Evolutionary conservation across 2,329 filamentous ascomycete genomes (phyloP).

Genomic region (Xylariales sp.): DNA sequence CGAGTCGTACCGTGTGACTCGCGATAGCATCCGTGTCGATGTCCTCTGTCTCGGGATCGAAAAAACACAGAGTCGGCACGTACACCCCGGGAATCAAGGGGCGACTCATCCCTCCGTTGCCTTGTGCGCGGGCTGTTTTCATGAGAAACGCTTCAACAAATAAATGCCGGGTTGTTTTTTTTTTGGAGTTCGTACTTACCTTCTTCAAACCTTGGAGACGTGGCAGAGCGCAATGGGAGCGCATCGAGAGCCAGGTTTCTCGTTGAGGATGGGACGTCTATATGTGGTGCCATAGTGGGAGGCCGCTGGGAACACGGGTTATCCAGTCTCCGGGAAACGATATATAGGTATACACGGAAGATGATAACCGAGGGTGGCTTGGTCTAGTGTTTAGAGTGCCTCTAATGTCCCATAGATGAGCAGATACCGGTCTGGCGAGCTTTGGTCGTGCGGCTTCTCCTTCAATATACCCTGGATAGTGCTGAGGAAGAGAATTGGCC

Average conservation of each 20-base stretch:
- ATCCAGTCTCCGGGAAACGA: background rate
- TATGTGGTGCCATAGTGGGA: conserved; percentile 29
- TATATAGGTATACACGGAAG: background rate
- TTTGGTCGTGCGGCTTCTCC: conserved; percentile 18
- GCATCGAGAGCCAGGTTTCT: conserved; percentile 10
- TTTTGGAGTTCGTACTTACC: conserved; percentile 2
- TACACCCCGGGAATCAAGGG: conserved; percentile 69
- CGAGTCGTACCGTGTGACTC: conserved; percentile 74
- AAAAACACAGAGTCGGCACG: conserved; percentile 80
- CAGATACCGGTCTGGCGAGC: background rate
- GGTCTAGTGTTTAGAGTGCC: background rate
- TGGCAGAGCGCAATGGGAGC: conserved; percentile 8
- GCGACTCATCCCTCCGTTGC: conserved; percentile 45
- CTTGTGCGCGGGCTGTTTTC: conserved; percentile 3
- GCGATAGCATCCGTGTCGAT: conserved; percentile 72
- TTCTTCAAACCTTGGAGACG: background rate
- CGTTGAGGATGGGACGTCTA: conserved; percentile 22
- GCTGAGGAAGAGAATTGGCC: background rate
- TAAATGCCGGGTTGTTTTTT: background rate
- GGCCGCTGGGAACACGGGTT: background rate
- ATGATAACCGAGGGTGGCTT: background rate
- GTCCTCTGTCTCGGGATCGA: conserved; percentile 72
- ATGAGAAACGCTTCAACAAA: conserved; percentile 8
- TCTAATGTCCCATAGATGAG: background rate
- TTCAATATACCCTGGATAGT: conserved; percentile 15